phyloP scores from a whole-genome alignment of 2,329 filamentous ascomycete species.

The Aureobasidium vineae region DNA sequence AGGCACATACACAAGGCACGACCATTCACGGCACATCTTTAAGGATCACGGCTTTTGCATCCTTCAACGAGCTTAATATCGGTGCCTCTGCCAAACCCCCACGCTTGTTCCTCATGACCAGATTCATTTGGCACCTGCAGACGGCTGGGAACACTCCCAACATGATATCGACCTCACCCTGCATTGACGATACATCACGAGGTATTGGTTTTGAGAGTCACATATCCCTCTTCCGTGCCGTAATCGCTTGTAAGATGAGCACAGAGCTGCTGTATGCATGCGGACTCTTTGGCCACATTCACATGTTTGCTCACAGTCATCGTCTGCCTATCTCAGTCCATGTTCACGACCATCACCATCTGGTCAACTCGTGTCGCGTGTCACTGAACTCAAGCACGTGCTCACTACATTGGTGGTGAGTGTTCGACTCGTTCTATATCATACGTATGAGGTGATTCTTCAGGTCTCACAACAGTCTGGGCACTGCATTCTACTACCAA shows the following conservation, averaged over 20 bases:
- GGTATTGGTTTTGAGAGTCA: not conserved
- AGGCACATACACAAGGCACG: not conserved
- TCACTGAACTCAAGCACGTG: not conserved
- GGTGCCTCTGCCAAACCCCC: slow-evolving; percentile 12
- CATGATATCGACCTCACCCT: slow-evolving; percentile 2
- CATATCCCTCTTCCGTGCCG: not conserved
- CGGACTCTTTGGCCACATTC: slow-evolving; percentile 8
- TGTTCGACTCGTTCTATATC: not conserved
- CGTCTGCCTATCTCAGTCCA: not conserved
- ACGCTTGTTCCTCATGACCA: slow-evolving; percentile 13
- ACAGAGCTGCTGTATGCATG: slow-evolving; percentile 6
- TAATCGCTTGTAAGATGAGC: not conserved
- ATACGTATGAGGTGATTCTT: not conserved
- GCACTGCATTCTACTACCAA: not conserved
- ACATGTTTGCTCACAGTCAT: slow-evolving; percentile 11
- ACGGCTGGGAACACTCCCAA: not conserved
- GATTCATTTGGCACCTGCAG: not conserved
- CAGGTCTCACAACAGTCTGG: not conserved
- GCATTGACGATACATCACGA: slow-evolving; percentile 20
- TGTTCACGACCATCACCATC: not conserved
- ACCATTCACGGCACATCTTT: slow-evolving; percentile 13
- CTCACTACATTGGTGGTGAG: not conserved
- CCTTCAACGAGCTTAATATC: slow-evolving; percentile 17
- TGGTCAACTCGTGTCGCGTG: slow-evolving; percentile 15
- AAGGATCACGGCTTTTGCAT: slow-evolving; percentile 17